Conservation (phyloP, 306 rosid species). For the Acacia acuminata region DNA sequence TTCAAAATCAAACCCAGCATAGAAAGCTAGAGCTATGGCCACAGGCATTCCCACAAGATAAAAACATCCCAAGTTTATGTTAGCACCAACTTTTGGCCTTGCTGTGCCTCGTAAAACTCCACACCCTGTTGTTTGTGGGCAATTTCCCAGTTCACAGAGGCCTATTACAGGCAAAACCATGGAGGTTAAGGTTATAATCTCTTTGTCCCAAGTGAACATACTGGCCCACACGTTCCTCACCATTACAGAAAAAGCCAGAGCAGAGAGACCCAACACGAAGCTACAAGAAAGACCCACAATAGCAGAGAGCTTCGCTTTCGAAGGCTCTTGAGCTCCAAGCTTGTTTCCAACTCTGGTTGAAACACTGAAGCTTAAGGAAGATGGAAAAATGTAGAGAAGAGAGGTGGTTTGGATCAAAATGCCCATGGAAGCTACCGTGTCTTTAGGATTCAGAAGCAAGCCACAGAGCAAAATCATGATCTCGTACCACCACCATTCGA, state of each 20-base stretch:
- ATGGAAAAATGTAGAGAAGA: slow-evolving; percentile 82
- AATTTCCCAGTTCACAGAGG: slow-evolving; percentile 87
- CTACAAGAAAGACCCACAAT: slow-evolving; percentile 72
- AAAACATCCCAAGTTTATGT: slow-evolving; percentile 81
- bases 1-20: slow-evolving; percentile 66
- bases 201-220: slow-evolving; percentile 71
- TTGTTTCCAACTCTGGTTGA: slow-evolving; percentile 90
- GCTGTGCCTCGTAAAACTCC: slow-evolving; percentile 93
- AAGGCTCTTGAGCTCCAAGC: slow-evolving; percentile 71
- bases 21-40: slow-evolving; percentile 64
- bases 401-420: slow-evolving; percentile 85
- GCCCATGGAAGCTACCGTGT: slow-evolving; percentile 95
- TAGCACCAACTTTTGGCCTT: slow-evolving; percentile 83
- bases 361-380: slow-evolving; percentile 80
- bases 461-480: slow-evolving; percentile 91
- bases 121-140: slow-evolving; percentile 96
- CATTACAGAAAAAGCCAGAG: slow-evolving; percentile 58
- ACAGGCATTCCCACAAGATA: slow-evolving; percentile 92
- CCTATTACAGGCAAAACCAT: slow-evolving; percentile 87
- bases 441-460: slow-evolving; percentile 52
- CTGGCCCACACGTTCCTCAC: slow-evolving; percentile 81
- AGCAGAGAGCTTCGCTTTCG: slow-evolving; percentile 68
- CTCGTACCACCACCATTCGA: slow-evolving; percentile 99
- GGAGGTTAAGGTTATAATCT: slow-evolving; percentile 61
- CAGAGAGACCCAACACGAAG: slow-evolving; percentile 58